Base-by-base conservation (phyloP, 1,284 basidiomycete species). In the Xerocomus alliaceus region DNA sequence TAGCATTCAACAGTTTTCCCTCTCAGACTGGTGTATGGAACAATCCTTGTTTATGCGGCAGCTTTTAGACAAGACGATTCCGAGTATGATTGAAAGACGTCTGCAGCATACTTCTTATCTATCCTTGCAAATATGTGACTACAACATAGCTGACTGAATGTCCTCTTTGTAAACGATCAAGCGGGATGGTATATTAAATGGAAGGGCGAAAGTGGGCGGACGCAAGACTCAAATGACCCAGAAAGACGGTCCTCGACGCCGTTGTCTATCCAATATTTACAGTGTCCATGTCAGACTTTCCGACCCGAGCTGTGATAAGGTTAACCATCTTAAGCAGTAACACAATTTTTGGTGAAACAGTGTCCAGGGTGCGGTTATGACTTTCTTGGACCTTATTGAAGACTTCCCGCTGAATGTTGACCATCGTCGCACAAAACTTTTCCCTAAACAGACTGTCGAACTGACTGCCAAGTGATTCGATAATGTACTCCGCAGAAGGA, bases 1-100 rank as follows among this genome's bases (percentile, higher is more conserved):
- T 22, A 13, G 8, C 20, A 28, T 44, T 29, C 24, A 29, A 57
- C 49, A 37, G 18, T 26, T 52, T 20, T n/a, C 29, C 41, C 52
- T 37, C 48, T 69, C 55, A 92, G 90, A 39, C 82, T 98, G 64
- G 95, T 99, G 3, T 99, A 99, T 74, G 94, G 92, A 7, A 99
- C 97, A 13, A 97, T 97, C 68, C 68, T 95, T 65, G 88, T 92
- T 17, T 97, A 96, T 75, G 86, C 90, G 48, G 92, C 93, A 44
- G 89, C 89, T 60, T 96, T 97, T 78, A 88, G 79, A 65, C 86
- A 91, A 73, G 90, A 91, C 48, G 83, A 86, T 34, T 88, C 89
- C 26, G 91, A 93, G 61, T 92, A 85, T 66, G 90, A 91, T 64
- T 91, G 58, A 57, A 26, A 22, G 45, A 53, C 22, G 11, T 22